Evolutionary conservation across 345 rosid species (phyloP).

Genomic region (Kernera saxatilis): DNA sequence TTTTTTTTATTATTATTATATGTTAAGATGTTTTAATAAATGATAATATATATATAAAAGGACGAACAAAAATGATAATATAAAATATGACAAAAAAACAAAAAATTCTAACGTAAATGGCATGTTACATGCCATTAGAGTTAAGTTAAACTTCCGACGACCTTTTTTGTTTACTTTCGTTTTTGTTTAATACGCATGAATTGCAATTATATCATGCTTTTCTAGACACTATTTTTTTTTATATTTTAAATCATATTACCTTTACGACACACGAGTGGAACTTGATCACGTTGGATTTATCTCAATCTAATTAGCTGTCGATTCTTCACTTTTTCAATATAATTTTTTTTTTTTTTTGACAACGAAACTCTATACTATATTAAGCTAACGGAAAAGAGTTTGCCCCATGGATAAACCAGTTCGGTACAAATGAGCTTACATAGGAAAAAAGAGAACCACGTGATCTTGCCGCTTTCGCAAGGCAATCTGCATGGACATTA

Average conservation of each 20-base stretch:
- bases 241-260: background rate
- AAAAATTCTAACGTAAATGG: background rate
- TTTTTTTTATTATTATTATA: background rate
- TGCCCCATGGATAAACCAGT: too few relatives aligned
- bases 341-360: too few relatives aligned
- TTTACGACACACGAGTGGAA: constrained; percentile 14
- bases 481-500: too few relatives aligned
- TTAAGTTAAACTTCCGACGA: background rate
- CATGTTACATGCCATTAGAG: background rate
- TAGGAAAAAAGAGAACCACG: too few relatives aligned
- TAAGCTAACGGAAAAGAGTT: too few relatives aligned
- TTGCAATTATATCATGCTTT: background rate
- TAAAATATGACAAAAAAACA: background rate
- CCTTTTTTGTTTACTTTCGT: background rate
- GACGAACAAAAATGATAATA: background rate
- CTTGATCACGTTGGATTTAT: constrained; percentile 2
- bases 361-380: too few relatives aligned
- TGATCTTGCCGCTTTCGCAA: too few relatives aligned
- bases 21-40: background rate
- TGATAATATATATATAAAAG: background rate
- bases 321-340: background rate
- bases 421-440: too few relatives aligned
- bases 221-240: background rate
- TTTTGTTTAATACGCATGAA: background rate
- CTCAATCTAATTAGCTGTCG: background rate